These are phyloP conservation scores for Pelargonium cotyledonis DNA, from an alignment of 441 rosid genomes.

Conservation along the genomic window DNA sequence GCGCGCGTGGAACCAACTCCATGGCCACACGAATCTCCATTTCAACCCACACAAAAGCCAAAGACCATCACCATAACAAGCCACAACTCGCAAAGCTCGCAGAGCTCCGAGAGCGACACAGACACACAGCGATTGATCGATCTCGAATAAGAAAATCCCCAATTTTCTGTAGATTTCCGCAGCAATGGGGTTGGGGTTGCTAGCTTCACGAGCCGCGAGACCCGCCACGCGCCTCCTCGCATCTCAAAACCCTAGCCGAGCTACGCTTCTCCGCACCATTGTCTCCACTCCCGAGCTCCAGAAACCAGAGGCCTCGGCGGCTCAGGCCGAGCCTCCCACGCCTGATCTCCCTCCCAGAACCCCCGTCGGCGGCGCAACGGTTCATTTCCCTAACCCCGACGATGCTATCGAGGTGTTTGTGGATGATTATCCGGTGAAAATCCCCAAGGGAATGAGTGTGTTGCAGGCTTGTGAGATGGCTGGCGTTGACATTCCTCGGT, in stretches of 20 bases:
- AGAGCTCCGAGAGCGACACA: neutral
- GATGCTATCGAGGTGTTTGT: constrained; percentile 94
- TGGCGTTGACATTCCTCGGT: constrained; percentile 90
- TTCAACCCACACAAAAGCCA: too few species aligned
- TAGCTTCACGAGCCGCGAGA: constrained; percentile 64
- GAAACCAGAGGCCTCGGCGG: constrained; percentile 60
- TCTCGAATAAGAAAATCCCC: neutral
- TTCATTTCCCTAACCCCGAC: constrained; percentile 71
- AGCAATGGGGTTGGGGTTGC: constrained; percentile 64
- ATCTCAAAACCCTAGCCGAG: constrained; percentile 25
- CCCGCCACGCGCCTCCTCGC: constrained; percentile 36
- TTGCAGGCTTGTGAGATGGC: constrained; percentile 97
- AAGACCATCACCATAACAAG: too few species aligned
- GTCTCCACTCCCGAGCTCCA: constrained; percentile 69
- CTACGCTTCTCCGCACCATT: constrained; percentile 50
- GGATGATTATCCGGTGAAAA: constrained; percentile 80
- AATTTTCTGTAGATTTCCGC: neutral
- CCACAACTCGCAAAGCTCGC: neutral
- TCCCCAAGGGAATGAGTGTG: constrained; percentile 92
- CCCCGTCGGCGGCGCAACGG: constrained; percentile 69
- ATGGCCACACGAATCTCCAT: too few species aligned
- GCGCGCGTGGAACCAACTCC: too few species aligned
- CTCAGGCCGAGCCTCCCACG: constrained; percentile 37
- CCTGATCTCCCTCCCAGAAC: constrained; percentile 46
- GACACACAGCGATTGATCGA: neutral